Evolutionary conservation across 305 asterid species (phyloP), one percentile per base, ranked within the genome.

Genomic region (Fraxinus baroniana): DNA sequence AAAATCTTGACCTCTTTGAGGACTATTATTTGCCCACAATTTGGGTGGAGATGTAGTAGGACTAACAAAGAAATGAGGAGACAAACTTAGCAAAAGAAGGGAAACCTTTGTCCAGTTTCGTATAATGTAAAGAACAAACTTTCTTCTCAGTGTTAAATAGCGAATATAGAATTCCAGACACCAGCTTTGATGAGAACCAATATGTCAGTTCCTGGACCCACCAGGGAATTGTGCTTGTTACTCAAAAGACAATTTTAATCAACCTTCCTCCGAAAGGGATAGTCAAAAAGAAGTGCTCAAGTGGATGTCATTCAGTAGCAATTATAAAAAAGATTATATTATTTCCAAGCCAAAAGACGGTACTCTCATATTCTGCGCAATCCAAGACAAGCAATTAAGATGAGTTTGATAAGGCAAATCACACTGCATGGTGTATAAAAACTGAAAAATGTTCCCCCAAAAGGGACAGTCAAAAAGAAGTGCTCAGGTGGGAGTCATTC

Each of bases 1-100:
- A 86, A 90, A 83, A 85, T 84, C 92, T 85, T 88, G 83, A 87
- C 82, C 81, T 75, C 87, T 88, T 79, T 49, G 37, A 64, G 75
- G 83, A 76, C 32, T 68, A 79, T 80, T 66, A 80, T 82, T 81
- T 35, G 62, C 33, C 87, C 86, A 73, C 86, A 86, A 74, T 86
- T 85, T 85, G 86, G 87, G 87, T 71, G 87, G 86, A 68, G 90
- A 87, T 77, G 46, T 70, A 70, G 86, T 83, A 77, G 88, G 85
- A 83, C 83, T 85, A 30, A 57, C 41, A 78, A 80, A 62, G 60
- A 80, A 86, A 77, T 60, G 20, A 60, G 33, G 83, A 33, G 80
- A 70, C 24, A 78, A 49, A 75, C 66, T 79, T 60, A 78, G 64
- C 71, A 74, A 68, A 70, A 28, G 18, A 24, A 83, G 60, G 64